These are phyloP conservation scores for Arachis hypogaea DNA, from an alignment of 306 rosid genomes.

Conservation along the genomic window DNA sequence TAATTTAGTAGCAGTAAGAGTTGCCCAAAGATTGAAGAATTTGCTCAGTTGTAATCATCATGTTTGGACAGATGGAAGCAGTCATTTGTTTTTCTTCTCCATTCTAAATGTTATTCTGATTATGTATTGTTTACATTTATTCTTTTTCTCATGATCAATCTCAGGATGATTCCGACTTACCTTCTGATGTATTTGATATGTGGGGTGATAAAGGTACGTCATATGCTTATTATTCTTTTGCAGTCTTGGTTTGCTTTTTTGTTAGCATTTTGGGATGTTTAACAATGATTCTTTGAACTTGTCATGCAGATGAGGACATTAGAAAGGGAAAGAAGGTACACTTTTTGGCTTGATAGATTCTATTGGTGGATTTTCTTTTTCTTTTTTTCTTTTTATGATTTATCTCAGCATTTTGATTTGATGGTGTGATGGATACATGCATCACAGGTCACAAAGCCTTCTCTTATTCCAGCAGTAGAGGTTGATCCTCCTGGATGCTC, in stretches of 20 bases:
- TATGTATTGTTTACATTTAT: constrained; percentile 7
- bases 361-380: constrained; percentile 2
- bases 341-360: neutral
- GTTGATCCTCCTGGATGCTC: constrained; percentile 94
- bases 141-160: constrained; percentile 20
- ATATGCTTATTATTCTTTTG: constrained; percentile 3
- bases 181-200: constrained; percentile 56
- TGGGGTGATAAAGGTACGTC: constrained; percentile 74
- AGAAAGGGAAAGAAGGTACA: constrained; percentile 62
- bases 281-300: constrained; percentile 32
- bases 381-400: neutral
- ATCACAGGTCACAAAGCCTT: constrained; percentile 56
- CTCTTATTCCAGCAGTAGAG: constrained; percentile 88
- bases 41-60: neutral
- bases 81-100: neutral
- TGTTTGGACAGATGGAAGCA: neutral
- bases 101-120: neutral
- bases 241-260: constrained; percentile 14
- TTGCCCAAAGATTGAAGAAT: neutral
- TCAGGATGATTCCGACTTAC: constrained; percentile 52
- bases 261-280: constrained; percentile 23
- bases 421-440: constrained; percentile 29
- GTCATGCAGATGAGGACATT: constrained; percentile 50
- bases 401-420: constrained; percentile 16
- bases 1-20: neutral